Base-by-base conservation (phyloP, 2,329 filamentous ascomycete genomes). In the Tolypocladium sp. region DNA sequence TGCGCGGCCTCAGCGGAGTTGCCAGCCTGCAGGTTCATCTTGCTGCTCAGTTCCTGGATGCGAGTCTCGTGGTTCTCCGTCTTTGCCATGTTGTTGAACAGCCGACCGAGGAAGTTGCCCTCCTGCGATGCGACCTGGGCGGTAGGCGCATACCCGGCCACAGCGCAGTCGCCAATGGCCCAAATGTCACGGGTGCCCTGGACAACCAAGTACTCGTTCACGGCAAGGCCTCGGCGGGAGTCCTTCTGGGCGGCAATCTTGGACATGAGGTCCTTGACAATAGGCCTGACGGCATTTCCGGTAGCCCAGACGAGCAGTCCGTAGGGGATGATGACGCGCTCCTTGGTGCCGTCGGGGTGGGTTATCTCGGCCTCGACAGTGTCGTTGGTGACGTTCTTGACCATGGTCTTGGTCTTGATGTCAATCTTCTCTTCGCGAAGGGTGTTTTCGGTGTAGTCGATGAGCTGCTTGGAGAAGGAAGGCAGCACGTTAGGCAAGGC, bases 1-100 rank as follows among this genome's bases (percentile, higher is more conserved):
- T 77, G 76, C 57, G 85, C 84, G 66, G 80, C 76, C 71, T 87
- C 86, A 58, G 91, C 86, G n/a, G 87, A 82, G 68, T 87, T 85
- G 61, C 81, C 82, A 44, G 82, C 81, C 72, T 82, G 74, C 52
- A 87, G 71, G 75, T 87, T 87, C 61, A 88, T 74, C 63, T 74
- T 77, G 58, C 79, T 74, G 75, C 83, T 86, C 22, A 97, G 84
- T 58, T 86, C 78, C 63, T 83, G 79, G 59, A 99, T 84, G 70
- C 92, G 84, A 41, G 74, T 67, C 79, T 97, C 92, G 63, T 97
- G 86, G 56, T 82, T 79, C 70, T 96, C 88, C 2, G 91, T 95
- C 84, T 92, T 95, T 73, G 92, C 94, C 91, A 97, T 96, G 76
- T 94, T 95, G 83, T 99, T 99, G 83, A 99, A 97, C 62, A 99